phyloP scores from a whole-genome alignment of 2,329 filamentous ascomycete genomes.

The Paecilomyces formosus region DNA sequence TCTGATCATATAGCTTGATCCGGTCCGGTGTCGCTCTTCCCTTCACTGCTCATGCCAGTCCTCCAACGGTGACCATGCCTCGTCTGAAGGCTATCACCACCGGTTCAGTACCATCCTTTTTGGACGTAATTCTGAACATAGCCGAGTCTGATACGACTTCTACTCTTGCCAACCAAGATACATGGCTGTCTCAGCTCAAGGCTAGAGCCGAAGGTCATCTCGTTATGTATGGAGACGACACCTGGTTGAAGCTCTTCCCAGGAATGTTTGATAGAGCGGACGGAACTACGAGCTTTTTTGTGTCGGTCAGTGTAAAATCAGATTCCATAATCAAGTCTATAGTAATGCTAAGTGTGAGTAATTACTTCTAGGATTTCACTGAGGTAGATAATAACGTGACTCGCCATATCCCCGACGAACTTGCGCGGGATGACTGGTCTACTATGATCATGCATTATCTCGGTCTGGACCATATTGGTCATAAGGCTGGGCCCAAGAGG shows the following conservation, averaged over 20 bases:
- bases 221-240: constrained; percentile 95
- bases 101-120: constrained; percentile 94
- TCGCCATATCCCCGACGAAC: constrained; percentile 71
- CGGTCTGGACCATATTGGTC: constrained; percentile 92
- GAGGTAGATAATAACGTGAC: constrained; percentile 98
- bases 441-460: constrained; percentile 93
- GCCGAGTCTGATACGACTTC: constrained; percentile 90
- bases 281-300: constrained; percentile 96
- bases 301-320: constrained; percentile 60
- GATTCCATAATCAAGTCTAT: background rate
- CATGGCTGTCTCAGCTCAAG: constrained; percentile 91
- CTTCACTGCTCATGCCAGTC: constrained; percentile 92
- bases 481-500: constrained; percentile 86
- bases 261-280: constrained; percentile 78
- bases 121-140: constrained; percentile 94
- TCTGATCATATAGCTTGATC: constrained; percentile 58
- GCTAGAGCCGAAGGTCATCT: constrained; percentile 63
- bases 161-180: constrained; percentile 80
- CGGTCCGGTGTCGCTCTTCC: constrained; percentile 75
- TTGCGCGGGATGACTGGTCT: constrained; percentile 76
- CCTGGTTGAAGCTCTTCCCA: constrained; percentile 95
- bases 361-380: constrained; percentile 68
- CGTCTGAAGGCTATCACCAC: constrained; percentile 95
- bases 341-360: constrained; percentile 7
- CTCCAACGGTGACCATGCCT: constrained; percentile 97